phyloP scores from a whole-genome alignment of 345 rosid species.

The Populus nigra region DNA sequence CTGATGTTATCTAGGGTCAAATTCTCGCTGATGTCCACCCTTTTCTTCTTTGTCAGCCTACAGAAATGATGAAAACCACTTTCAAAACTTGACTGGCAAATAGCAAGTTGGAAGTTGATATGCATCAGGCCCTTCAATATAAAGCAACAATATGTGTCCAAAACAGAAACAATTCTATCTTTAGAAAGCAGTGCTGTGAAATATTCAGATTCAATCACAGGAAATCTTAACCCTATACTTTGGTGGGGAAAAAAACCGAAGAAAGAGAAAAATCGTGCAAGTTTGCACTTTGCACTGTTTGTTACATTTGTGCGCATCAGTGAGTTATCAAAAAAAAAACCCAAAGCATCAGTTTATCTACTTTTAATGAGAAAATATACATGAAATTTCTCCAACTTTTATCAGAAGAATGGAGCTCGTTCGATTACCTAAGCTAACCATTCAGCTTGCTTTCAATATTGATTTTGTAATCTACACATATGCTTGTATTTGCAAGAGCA shows the following conservation, averaged over 20 bases:
- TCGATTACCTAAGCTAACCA: not conserved
- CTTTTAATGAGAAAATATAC: not conserved
- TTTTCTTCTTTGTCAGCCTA: constrained; percentile 45
- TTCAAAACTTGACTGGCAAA: not conserved
- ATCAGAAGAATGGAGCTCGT: not conserved
- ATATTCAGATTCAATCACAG: no score
- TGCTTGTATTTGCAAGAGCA: not conserved
- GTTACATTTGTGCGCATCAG: no score
- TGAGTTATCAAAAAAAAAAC: not conserved
- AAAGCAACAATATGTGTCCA: not conserved
- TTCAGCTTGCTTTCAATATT: not conserved
- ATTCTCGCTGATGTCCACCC: constrained; percentile 78
- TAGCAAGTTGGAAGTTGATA: not conserved
- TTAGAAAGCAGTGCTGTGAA: not conserved
- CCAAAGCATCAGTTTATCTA: not conserved
- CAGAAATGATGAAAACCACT: constrained; percentile 6
- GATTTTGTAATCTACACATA: not conserved
- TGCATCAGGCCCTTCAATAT: not conserved
- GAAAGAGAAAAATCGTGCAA: no score
- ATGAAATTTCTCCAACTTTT: not conserved
- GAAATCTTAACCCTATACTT: no score
- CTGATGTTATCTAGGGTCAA: constrained; percentile 75
- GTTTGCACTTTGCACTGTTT: not conserved
- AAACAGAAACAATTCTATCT: not conserved
- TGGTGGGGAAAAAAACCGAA: no score